phyloP scores from a whole-genome alignment of 345 rosid genomes.

The Lumnitzera racemosa region DNA sequence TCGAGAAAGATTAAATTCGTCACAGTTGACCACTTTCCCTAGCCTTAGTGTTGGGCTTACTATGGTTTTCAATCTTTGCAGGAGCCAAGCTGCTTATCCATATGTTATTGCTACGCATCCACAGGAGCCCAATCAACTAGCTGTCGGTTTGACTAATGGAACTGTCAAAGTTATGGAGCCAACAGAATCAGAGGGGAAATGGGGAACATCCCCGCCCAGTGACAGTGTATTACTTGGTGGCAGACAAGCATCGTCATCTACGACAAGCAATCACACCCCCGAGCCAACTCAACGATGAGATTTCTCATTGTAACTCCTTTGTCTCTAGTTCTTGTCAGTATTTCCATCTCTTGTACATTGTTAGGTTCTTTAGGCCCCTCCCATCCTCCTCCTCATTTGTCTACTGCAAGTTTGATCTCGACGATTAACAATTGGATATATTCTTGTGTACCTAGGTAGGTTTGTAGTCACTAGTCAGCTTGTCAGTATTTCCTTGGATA shows the following conservation, averaged over 20 bases:
- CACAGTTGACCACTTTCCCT: not conserved
- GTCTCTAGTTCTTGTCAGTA: not conserved
- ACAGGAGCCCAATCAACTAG: constrained; percentile 61
- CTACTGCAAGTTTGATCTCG: too few relatives aligned
- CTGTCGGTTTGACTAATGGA: constrained; percentile 63
- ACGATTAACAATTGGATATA: constrained; percentile 2
- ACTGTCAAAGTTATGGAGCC: constrained; percentile 77
- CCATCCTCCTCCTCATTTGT: too few relatives aligned
- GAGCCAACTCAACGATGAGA: constrained; percentile 65
- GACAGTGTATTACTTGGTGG: constrained; percentile 62
- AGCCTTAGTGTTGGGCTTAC: too few relatives aligned
- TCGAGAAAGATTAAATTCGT: not conserved
- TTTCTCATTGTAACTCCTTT: not conserved
- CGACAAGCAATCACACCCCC: constrained; percentile 67
- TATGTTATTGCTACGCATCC: constrained; percentile 79
- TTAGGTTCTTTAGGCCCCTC: constrained; percentile 10
- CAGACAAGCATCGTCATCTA: constrained; percentile 64
- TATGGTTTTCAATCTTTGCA: constrained; percentile 10
- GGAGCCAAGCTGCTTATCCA: constrained; percentile 59
- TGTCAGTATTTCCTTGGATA: too few relatives aligned
- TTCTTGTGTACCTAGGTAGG: constrained; percentile 19
- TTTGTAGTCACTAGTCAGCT: too few relatives aligned
- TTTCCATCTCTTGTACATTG: constrained; percentile 7
- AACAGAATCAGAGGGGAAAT: constrained; percentile 50
- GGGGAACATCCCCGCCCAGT: constrained; percentile 56